A percentile compares a stretch with the other conserved stretches of the same genome.
Evolutionary conservation across 75 land plant species (phyloP).

Genomic region (Sequoia sempervirens): DNA sequence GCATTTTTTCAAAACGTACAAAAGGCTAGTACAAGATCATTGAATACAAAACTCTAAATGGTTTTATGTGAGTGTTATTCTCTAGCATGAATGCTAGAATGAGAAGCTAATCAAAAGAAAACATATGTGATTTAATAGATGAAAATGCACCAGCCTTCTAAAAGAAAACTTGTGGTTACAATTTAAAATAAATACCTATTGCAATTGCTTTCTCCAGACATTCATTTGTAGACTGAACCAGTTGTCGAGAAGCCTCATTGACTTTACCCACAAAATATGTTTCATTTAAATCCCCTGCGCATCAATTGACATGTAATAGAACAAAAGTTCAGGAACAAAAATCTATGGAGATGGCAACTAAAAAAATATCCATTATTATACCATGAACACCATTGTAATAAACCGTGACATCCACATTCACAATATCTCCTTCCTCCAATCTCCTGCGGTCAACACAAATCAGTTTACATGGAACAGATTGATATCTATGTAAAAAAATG

Average conservation of each 20-base stretch:
- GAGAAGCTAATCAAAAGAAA: neutral
- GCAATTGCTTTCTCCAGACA: constrained; percentile 97
- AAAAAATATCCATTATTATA: constrained; percentile 14
- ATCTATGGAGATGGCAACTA: neutral
- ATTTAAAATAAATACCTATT: constrained; percentile 41
- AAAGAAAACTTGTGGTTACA: constrained; percentile 3
- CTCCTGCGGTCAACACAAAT: constrained; percentile 40
- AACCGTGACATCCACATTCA: constrained; percentile 96
- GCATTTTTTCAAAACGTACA: neutral
- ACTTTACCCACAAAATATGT: constrained; percentile 94
- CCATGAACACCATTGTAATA: constrained; percentile 94
- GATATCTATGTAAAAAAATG: neutral
- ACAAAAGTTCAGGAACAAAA: neutral
- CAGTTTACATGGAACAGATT: neutral
- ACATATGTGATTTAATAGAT: neutral
- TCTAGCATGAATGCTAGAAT: neutral
- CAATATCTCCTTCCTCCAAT: constrained; percentile 96
- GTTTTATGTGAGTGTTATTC: neutral
- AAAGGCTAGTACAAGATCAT: neutral
- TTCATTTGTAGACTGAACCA: constrained; percentile 90
- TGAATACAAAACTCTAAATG: neutral
- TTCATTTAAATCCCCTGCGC: constrained; percentile 92
- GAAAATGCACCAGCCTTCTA: neutral
- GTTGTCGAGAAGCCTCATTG: constrained; percentile 69
- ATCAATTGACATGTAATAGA: constrained; percentile 6